phyloP scores from a whole-genome alignment of 2,329 filamentous ascomycete species.

The Colletotrichum sp. region DNA sequence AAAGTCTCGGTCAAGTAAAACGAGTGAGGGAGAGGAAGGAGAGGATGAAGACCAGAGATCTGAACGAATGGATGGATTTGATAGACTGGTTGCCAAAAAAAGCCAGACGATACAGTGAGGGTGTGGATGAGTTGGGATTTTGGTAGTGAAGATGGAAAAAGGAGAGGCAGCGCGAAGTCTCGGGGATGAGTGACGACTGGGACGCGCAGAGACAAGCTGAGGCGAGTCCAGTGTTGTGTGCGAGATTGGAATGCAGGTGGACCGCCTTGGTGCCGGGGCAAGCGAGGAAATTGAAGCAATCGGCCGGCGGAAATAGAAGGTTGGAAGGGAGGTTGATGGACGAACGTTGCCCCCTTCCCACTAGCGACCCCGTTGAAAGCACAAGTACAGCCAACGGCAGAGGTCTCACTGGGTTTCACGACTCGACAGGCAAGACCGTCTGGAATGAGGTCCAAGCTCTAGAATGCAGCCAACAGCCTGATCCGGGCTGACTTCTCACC shows the following conservation, averaged over 20 bases:
- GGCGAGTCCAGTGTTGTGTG: slow-evolving; percentile 9
- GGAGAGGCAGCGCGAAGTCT: slow-evolving; percentile 6
- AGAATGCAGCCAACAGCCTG: neutral
- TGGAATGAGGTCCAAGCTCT: slow-evolving; percentile 2
- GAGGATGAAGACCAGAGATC: neutral
- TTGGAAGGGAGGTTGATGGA: slow-evolving; percentile 9
- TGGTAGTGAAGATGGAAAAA: slow-evolving; percentile 6
- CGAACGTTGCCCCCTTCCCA: slow-evolving; percentile 11
- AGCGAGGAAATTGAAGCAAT: neutral
- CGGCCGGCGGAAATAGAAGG: slow-evolving; percentile 2
- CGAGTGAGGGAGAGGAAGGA: slow-evolving; percentile 8
- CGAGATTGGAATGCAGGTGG: slow-evolving; percentile 14
- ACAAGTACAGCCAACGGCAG: neutral
- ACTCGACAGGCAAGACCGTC: neutral
- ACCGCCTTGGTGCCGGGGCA: neutral
- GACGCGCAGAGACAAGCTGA: slow-evolving; percentile 12
- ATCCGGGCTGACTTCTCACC: neutral
- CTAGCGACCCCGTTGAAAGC: slow-evolving; percentile 5
- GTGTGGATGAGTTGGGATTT: neutral
- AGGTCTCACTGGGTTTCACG: slow-evolving; percentile 10
- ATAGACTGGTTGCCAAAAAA: slow-evolving; percentile 21
- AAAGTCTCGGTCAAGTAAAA: neutral
- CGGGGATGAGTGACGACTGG: neutral
- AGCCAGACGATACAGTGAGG: slow-evolving; percentile 17
- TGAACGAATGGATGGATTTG: slow-evolving; percentile 19